phyloP scores from a whole-genome alignment of 352 stramenopile genomes.

The Paralagenidium karlingii region DNA sequence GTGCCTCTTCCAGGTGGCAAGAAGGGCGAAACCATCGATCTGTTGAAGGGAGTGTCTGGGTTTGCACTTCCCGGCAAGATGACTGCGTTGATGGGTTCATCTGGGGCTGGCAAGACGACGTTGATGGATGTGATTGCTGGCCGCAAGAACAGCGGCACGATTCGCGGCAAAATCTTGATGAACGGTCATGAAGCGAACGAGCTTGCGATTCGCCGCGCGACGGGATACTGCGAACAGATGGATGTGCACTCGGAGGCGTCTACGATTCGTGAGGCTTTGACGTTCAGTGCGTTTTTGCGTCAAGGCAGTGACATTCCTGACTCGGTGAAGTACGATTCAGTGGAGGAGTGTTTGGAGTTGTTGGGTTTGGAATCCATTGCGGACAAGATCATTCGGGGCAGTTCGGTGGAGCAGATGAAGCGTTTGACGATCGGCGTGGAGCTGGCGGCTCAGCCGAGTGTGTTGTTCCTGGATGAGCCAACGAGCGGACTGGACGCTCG shows the following conservation, averaged over 20 bases:
- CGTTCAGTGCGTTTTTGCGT: slow-evolving; percentile 85
- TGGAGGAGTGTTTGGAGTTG: slow-evolving; percentile 41
- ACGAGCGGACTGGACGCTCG: slow-evolving; percentile 85
- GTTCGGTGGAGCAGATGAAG: slow-evolving; percentile 48
- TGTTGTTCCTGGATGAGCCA: slow-evolving; percentile 86
- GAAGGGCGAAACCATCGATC: slow-evolving; percentile 2
- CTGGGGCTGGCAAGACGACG: slow-evolving; percentile 87
- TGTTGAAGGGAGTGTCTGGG: slow-evolving; percentile 47
- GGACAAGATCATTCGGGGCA: slow-evolving; percentile 44
- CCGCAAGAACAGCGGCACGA: slow-evolving; percentile 76
- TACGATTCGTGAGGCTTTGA: slow-evolving; percentile 88
- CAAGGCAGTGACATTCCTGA: slow-evolving; percentile 21
- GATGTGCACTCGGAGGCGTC: slow-evolving; percentile 83
- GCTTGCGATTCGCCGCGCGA: slow-evolving; percentile 36
- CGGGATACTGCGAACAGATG: slow-evolving; percentile 78
- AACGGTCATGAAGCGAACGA: slow-evolving; percentile 40
- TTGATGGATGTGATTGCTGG: slow-evolving; percentile 92
- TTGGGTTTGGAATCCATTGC: slow-evolving; percentile 40
- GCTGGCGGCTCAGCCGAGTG: slow-evolving; percentile 72
- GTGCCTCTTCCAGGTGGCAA: slow-evolving; percentile 17
- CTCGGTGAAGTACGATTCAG: slow-evolving; percentile 30
- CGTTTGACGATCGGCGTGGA: slow-evolving; percentile 83
- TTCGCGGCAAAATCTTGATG: slow-evolving; percentile 50
- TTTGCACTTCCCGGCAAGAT: slow-evolving; percentile 39
- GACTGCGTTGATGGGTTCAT: slow-evolving; percentile 59